Evolutionary conservation across 164 flowering plant genomes (phyloP), one percentile per base, ranked within the genome.

Genomic region (Macadamia integrifolia): DNA sequence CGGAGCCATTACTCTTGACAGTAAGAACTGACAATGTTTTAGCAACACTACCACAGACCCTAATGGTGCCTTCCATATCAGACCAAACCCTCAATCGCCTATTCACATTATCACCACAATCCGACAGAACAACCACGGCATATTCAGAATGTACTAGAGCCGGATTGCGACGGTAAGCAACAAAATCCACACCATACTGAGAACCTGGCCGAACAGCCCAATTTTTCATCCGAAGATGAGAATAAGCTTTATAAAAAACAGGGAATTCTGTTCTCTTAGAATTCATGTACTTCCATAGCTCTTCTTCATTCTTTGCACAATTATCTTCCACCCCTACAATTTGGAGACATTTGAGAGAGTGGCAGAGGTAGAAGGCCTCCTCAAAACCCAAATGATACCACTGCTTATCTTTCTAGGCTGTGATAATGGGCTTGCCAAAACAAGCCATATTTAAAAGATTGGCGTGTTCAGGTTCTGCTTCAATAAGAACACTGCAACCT

Each of bases 191-290:
- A 61, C 97, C 98, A 70, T 85, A 88, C 57, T 82, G 86, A 18
- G 81, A 77, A 44, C 97, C 98, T 3, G 88, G 67, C 32, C 86
- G 81, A 65, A 93, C 92, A 5, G 89, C 86, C 97, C 97, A 93
- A 73, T 93, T 91, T 72, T 91, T 89, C 67, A 1, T 53, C 10
- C 90, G 79, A 17, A 87, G 84, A 79, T 91, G 91, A 66, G 81
- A 80, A 74, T 88, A 93, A 40, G 90, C 96, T 76, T 82, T 83
- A 77, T 73, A 88, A 13, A 71, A 67, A 55, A 71, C 44, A 13
- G 91, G 89, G 65, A 91, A 89, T 3, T 44, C 61, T 18, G 67
- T 60, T 46, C 55, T 82, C 69, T 70, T 75, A 2, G 83, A 73
- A 66, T 62, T 77, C 87, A 86, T 82, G 70, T 72, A 72, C 18